These are phyloP conservation scores for Amborella trichopoda DNA, from an alignment of 164 flowering plant genomes.

Conservation along the genomic window DNA sequence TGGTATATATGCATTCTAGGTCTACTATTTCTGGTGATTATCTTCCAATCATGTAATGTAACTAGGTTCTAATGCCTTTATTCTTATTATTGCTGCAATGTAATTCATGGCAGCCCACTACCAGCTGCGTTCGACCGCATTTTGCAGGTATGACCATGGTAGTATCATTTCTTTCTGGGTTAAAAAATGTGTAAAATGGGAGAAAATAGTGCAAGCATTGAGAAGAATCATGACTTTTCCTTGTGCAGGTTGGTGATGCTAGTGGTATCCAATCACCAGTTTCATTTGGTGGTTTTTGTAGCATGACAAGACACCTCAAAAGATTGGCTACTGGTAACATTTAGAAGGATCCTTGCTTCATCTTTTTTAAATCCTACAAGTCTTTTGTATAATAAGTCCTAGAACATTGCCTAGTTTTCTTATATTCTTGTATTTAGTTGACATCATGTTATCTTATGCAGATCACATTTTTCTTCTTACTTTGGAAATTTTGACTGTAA, in stretches of 20 bases:
- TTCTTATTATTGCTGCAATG: no score
- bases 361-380: not conserved
- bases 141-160: conserved; percentile 48
- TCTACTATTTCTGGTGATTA: no score
- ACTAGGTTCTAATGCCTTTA: no score
- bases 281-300: conserved; percentile 96
- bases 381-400: no score
- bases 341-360: not conserved
- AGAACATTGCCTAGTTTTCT: no score
- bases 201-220: not conserved
- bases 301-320: conserved; percentile 90
- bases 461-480: no score
- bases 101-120: conserved; percentile 54
- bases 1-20: no score
- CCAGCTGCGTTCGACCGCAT: conserved; percentile 80
- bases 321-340: conserved; percentile 66
- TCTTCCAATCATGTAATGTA: no score
- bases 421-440: no score
- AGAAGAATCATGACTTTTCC: conserved; percentile 4
- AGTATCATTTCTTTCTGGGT: not conserved
- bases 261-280: conserved; percentile 98
- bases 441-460: no score
- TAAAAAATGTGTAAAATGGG: not conserved
- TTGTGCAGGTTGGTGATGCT: conserved; percentile 92
- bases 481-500: no score